These are phyloP conservation scores for Diplotaxis tenuifolia DNA, from an alignment of 345 rosid genomes.

Conservation along the genomic window DNA sequence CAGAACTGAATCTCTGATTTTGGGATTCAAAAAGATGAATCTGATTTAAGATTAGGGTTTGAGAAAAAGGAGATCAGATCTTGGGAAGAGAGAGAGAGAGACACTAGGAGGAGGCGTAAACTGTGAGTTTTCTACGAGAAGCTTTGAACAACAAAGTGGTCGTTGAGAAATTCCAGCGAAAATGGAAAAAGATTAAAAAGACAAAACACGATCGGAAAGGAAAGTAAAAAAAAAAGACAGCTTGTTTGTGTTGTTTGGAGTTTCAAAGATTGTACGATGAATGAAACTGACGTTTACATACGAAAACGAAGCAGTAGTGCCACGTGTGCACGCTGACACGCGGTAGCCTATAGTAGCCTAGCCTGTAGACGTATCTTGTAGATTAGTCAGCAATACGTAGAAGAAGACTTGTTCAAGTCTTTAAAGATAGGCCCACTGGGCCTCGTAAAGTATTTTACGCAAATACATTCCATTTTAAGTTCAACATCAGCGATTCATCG, in stretches of 20 bases:
- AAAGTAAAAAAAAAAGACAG: not conserved
- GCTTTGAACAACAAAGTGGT: not conserved
- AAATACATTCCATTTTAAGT: too few relatives aligned
- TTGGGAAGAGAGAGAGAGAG: not conserved
- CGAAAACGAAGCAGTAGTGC: not conserved
- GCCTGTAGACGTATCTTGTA: too few relatives aligned
- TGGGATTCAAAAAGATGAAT: slow-evolving; percentile 5
- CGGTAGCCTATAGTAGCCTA: too few relatives aligned
- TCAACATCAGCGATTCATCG: not conserved
- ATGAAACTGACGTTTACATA: not conserved
- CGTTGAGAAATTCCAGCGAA: slow-evolving; percentile 25
- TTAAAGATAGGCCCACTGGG: not conserved
- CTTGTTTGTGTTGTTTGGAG: not conserved
- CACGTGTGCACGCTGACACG: slow-evolving; percentile 22
- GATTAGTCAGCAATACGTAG: not conserved
- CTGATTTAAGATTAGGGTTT: slow-evolving; percentile 30
- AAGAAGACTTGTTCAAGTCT: not conserved
- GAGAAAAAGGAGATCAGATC: slow-evolving; percentile 29
- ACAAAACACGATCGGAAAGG: slow-evolving; percentile 18
- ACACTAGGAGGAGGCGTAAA: not conserved
- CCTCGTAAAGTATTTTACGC: not conserved
- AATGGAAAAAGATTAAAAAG: slow-evolving; percentile 27
- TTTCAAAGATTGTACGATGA: not conserved
- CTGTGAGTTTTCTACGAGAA: not conserved
- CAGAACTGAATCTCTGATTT: not conserved